Percentiles rank a stretch among this genome's conserved stretches.
Evolutionary conservation across 2,329 filamentous ascomycete species (phyloP).

Genomic region (Cercospora sesami): DNA sequence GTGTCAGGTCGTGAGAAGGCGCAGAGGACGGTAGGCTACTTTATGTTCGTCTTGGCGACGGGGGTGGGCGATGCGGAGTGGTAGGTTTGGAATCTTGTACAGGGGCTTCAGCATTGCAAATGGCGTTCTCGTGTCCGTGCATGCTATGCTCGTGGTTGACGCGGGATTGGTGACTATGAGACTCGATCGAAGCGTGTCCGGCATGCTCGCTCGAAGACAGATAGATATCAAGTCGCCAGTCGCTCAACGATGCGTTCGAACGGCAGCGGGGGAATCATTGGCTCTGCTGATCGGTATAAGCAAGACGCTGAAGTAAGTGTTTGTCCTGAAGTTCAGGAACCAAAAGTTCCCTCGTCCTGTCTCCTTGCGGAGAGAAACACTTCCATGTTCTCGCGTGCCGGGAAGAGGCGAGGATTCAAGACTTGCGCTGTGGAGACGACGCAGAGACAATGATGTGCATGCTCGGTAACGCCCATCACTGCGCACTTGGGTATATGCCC

Average conservation of each 20-base stretch:
- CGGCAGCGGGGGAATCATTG: background rate
- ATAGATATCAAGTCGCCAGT: background rate
- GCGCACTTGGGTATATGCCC: background rate
- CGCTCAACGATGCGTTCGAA: background rate
- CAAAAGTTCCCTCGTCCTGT: background rate
- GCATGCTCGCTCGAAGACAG: background rate
- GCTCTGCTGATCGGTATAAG: background rate
- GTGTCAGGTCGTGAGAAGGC: background rate
- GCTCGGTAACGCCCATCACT: background rate
- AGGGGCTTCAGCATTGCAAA: background rate
- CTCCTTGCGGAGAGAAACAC: background rate
- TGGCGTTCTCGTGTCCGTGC: background rate
- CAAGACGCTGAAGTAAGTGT: background rate
- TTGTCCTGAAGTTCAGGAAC: background rate
- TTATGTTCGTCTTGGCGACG: background rate
- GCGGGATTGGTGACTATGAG: background rate
- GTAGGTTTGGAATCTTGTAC: background rate
- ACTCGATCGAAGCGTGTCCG: background rate
- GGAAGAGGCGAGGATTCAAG: background rate
- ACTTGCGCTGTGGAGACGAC: background rate
- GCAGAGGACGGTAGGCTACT: background rate
- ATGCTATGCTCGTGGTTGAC: background rate
- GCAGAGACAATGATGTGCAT: background rate
- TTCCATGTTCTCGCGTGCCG: background rate
- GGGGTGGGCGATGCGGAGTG: background rate